Evolutionary conservation across 495 filamentous ascomycete species (phyloP).

Genomic region (Elasticomyces elasticus): DNA sequence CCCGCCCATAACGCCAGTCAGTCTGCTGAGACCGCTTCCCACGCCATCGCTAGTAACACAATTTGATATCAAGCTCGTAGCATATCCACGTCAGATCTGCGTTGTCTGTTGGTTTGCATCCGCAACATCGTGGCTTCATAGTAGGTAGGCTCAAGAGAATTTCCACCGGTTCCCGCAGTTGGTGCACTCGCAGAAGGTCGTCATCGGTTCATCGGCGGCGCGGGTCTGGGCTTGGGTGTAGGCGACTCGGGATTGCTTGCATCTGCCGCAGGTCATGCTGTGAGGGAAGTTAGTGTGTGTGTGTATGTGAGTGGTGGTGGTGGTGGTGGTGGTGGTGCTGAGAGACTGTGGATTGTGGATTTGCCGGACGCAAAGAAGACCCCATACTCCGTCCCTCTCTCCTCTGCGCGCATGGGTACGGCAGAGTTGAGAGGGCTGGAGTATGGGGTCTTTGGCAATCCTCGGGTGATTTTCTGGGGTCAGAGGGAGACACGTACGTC

Average conservation of each 20-base stretch:
- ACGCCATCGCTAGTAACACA: too few relatives aligned
- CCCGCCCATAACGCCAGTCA: too few relatives aligned
- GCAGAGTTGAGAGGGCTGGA: background rate
- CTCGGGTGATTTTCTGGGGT: background rate
- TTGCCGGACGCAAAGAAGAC: slow-evolving; percentile 22
- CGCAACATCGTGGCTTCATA: too few relatives aligned
- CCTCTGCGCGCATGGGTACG: background rate
- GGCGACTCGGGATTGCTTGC: slow-evolving; percentile 81
- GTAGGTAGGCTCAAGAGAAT: slow-evolving; percentile 28
- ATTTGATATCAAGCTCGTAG: too few relatives aligned
- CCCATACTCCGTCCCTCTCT: slow-evolving; percentile 12
- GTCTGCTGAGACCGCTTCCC: too few relatives aligned
- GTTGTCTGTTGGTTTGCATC: too few relatives aligned
- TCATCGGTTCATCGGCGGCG: slow-evolving; percentile 86
- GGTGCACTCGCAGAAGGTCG: slow-evolving; percentile 69
- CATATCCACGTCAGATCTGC: too few relatives aligned
- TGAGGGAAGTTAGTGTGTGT: background rate
- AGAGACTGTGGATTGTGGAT: background rate
- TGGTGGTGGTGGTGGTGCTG: background rate
- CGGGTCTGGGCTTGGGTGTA: slow-evolving; percentile 95
- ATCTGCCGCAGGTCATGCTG: slow-evolving; percentile 77
- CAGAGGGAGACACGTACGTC: slow-evolving; percentile 33
- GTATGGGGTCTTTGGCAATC: slow-evolving; percentile 16
- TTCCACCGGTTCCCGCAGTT: slow-evolving; percentile 72
- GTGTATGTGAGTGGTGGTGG: background rate